These are phyloP conservation scores for Ailanthus altissimus DNA, from an alignment of 345 rosid genomes.

Conservation along the genomic window DNA sequence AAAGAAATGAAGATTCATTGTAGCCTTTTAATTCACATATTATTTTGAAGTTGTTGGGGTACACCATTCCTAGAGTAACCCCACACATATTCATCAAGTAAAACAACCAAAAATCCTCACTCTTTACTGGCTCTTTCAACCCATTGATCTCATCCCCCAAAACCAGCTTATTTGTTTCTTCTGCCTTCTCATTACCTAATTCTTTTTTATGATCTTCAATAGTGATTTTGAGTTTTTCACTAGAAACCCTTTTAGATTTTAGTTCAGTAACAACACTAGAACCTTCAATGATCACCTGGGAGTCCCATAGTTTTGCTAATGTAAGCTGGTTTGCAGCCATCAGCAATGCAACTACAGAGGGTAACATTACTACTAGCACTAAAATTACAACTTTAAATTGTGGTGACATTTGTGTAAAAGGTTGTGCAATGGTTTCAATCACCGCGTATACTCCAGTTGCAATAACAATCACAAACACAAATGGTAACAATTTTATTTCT, in stretches of 20 bases:
- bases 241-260: neutral
- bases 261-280: neutral
- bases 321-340: conserved; percentile 6
- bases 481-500: conserved; percentile 21
- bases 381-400: conserved; percentile 19
- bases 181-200: neutral
- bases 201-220: conserved; percentile 9
- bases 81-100: conserved; percentile 34
- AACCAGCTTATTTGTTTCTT: no score
- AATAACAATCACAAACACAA: conserved; percentile 24
- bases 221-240: conserved; percentile 2
- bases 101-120: conserved; percentile 40
- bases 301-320: neutral
- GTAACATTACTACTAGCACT: conserved; percentile 21
- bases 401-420: conserved; percentile 12
- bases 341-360: conserved; percentile 27
- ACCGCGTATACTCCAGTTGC: conserved; percentile 36
- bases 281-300: neutral
- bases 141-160: no score
- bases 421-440: conserved; percentile 20
- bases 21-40: conserved; percentile 36
- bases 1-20: conserved; percentile 18
- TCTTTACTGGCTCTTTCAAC: conserved; percentile 8
- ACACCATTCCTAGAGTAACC: conserved; percentile 41
- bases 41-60: conserved; percentile 39